Percentiles rank a stretch among this genome's conserved stretches.
phyloP scores from a whole-genome alignment of 2,329 filamentous ascomycete genomes.

The Beauveria caledonica region DNA sequence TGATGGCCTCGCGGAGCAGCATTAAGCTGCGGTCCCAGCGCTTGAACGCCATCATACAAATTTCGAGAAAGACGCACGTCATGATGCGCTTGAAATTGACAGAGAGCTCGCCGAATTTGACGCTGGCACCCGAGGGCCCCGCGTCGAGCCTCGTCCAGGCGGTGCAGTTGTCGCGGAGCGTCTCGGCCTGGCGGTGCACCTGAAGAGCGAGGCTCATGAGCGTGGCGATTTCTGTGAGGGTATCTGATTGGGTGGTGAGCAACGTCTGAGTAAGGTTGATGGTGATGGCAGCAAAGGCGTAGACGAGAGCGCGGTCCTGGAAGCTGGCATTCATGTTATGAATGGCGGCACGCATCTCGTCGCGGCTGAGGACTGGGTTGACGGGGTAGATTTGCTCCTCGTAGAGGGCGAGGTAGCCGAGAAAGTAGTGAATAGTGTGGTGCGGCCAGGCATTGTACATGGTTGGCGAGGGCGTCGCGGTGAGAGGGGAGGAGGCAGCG shows the following conservation, averaged over 20 bases:
- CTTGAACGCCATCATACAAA: slow-evolving; percentile 40
- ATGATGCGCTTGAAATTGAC: slow-evolving; percentile 38
- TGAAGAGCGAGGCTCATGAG: slow-evolving; percentile 14
- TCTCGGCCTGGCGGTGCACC: slow-evolving; percentile 20
- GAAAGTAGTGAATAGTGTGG: slow-evolving; percentile 26
- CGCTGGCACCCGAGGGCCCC: slow-evolving; percentile 20
- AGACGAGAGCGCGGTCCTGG: slow-evolving; percentile 29
- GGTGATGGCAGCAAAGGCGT: slow-evolving; percentile 28
- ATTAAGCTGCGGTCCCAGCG: slow-evolving; percentile 40
- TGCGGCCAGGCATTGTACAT: slow-evolving; percentile 6
- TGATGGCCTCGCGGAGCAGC: slow-evolving; percentile 42
- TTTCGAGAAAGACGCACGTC: slow-evolving; percentile 45
- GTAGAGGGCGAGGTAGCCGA: slow-evolving; percentile 25
- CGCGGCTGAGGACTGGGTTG: slow-evolving; percentile 25
- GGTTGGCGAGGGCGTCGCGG: background rate
- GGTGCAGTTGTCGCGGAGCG: slow-evolving; percentile 20
- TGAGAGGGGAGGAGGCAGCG: background rate
- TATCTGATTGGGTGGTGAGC: slow-evolving; percentile 21
- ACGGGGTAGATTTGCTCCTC: slow-evolving; percentile 29
- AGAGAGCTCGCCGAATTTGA: slow-evolving; percentile 30
- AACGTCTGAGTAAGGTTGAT: slow-evolving; percentile 27
- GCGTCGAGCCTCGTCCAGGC: slow-evolving; percentile 4
- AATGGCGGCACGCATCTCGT: slow-evolving; percentile 25
- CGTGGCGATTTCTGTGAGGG: slow-evolving; percentile 22
- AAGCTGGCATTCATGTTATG: slow-evolving; percentile 23